Evolutionary conservation across 225 moss, liverwort and hornwort genomes (phyloP).

Genomic region (Climacium dendroides): DNA sequence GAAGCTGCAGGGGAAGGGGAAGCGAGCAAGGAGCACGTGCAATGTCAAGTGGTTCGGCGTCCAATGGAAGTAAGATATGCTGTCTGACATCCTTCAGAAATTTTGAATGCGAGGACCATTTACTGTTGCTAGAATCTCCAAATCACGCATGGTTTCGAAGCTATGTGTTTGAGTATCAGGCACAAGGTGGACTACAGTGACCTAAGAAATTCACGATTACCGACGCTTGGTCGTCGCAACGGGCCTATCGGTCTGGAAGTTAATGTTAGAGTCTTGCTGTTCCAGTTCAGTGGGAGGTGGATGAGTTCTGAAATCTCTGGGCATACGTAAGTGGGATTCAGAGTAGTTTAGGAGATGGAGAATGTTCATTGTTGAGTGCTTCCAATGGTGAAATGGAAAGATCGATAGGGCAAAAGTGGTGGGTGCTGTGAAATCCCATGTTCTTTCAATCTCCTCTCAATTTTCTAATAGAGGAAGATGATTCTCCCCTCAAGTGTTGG

Average conservation of each 20-base stretch:
- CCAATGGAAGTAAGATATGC: constrained; percentile 3
- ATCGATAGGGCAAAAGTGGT: background rate
- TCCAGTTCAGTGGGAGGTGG: background rate
- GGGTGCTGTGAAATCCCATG: background rate
- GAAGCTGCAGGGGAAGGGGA: background rate
- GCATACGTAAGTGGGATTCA: background rate
- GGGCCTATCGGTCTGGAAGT: background rate
- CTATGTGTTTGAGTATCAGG: background rate
- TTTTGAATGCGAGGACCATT: background rate
- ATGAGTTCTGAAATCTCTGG: background rate
- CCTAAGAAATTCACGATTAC: background rate
- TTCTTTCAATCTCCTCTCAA: background rate
- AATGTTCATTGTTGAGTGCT: background rate
- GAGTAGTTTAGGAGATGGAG: background rate
- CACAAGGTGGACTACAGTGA: background rate
- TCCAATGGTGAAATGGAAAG: background rate
- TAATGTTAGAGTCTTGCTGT: background rate
- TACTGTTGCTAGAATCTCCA: background rate
- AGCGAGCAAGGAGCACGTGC: background rate
- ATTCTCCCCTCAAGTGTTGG: background rate
- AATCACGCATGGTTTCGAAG: background rate
- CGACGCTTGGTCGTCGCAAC: background rate
- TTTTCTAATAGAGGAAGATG: background rate
- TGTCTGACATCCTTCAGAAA: background rate
- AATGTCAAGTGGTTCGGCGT: constrained; percentile 22